These are phyloP conservation scores for Rhizopogon sp. DNA, from an alignment of 768 basidiomycete genomes.

Conservation along the genomic window DNA sequence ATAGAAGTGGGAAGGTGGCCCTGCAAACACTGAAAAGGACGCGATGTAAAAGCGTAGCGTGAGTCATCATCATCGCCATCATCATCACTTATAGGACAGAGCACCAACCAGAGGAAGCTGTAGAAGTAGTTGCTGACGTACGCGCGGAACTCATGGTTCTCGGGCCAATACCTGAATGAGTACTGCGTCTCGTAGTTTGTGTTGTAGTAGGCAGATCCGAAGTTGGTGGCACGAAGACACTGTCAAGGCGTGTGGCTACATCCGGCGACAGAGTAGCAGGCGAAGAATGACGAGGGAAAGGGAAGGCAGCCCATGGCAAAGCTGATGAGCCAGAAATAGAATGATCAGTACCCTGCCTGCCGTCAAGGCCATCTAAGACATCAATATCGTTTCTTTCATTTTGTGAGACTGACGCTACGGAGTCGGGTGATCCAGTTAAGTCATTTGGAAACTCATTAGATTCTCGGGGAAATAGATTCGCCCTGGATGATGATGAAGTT, in stretches of 20 bases:
- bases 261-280: not conserved
- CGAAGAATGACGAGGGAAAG: not conserved
- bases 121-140: not conserved
- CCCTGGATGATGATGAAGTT: constrained; percentile 7
- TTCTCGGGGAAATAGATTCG: not conserved
- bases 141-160: not conserved
- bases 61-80: too few species aligned
- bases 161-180: not conserved
- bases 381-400: not conserved
- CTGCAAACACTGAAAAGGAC: not conserved
- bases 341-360: not conserved
- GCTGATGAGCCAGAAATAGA: not conserved
- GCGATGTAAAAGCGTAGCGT: too few species aligned
- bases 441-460: not conserved
- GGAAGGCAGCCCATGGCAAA: not conserved
- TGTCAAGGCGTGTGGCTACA: not conserved
- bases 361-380: not conserved
- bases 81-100: not conserved
- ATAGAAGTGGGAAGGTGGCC: not conserved
- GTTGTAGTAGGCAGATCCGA: not conserved
- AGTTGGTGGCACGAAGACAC: not conserved
- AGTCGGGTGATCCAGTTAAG: not conserved
- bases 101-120: not conserved
- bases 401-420: not conserved
- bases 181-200: not conserved